Percentiles rank a stretch among this genome's conserved stretches.
Conservation (phyloP, 2,329 filamentous ascomycete genomes). For the Ascochyta koolunga region DNA sequence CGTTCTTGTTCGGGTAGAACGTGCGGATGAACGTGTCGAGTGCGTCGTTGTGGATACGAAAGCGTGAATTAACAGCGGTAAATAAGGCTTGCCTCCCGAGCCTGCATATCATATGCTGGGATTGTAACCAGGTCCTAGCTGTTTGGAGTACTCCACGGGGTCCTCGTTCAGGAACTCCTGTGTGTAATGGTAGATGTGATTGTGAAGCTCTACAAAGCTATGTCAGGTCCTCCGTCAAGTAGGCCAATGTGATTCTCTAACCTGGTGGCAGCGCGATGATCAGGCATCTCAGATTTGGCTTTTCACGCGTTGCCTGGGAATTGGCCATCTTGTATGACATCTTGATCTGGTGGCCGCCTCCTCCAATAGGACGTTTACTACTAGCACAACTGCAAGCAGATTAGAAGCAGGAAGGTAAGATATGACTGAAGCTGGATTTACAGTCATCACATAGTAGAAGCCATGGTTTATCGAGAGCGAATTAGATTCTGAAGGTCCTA, state of each 20-base stretch:
- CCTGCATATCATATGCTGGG: not conserved
- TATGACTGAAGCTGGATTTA: no score
- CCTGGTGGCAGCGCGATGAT: not conserved
- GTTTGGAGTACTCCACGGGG: not conserved
- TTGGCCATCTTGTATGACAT: not conserved
- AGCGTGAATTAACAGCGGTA: not conserved
- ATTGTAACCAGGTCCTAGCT: not conserved
- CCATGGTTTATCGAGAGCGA: not conserved
- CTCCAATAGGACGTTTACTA: no score
- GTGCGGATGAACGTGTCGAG: no score
- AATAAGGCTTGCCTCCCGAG: not conserved
- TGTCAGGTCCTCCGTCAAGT: not conserved
- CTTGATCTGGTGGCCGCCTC: not conserved
- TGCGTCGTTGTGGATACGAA: not conserved
- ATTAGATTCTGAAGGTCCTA: not conserved
- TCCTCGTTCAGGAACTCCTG: not conserved
- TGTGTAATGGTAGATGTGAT: not conserved
- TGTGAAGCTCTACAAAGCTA: not conserved
- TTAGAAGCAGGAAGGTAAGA: no score
- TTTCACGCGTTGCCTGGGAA: not conserved
- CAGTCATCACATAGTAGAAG: not conserved
- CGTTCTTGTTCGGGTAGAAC: no score
- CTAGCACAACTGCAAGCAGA: no score
- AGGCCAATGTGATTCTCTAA: not conserved
- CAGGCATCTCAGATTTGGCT: not conserved